Base-by-base conservation (phyloP, 352 stramenopile genomes). In the Globisporangium nunn region DNA sequence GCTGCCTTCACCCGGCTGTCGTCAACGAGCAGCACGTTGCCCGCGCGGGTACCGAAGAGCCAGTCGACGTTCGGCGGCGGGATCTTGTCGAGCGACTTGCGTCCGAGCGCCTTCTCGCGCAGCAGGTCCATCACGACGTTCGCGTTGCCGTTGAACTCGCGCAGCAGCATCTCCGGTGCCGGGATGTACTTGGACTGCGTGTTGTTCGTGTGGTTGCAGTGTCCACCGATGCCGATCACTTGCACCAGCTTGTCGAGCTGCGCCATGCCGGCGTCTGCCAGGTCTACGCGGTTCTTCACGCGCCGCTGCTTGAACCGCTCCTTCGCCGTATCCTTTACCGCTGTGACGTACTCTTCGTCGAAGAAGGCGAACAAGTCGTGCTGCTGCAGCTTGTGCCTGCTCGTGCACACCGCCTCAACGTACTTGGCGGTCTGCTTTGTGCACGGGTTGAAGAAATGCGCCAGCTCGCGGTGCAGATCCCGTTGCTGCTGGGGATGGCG, bases 141-240 rank as follows among this genome's bases (percentile, higher is more conserved):
- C 28, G 79, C 72, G 31, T 85, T 87, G 29, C 71, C 58, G 14
- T 77, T 77, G 56, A 91, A 88, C 62, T 89, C 81, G 14, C 69
- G 79, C 59, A 91, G 61, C 7, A 91, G 54, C 53, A 88, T 52
- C 58, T 91, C 81, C 17, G 78, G 81, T 0, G 78, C 81, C 14
- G 81, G 74, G 7, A 91, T 75, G 60, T 91, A 87, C 63, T 86
- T 87, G 48, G 75, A 77, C 58, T 83, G 74, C 41, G 70, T 88
- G 52, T 87, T 85, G 49, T 74, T 70, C 55, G 84, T 87, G 43
- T 62, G 52, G 59, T 88, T 91, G 31, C 71, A 80, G 65, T 88
- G 80, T 28, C 80, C 78, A 6, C 77, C 78, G 48, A 74, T 78
- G 14, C 81, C 78, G 14, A 88, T 73, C 17, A 83, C 75, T 44